Percentiles rank a stretch among this genome's conserved stretches.
phyloP scores from a whole-genome alignment of 805 yeast genomes.

The Candida mattraensis region DNA sequence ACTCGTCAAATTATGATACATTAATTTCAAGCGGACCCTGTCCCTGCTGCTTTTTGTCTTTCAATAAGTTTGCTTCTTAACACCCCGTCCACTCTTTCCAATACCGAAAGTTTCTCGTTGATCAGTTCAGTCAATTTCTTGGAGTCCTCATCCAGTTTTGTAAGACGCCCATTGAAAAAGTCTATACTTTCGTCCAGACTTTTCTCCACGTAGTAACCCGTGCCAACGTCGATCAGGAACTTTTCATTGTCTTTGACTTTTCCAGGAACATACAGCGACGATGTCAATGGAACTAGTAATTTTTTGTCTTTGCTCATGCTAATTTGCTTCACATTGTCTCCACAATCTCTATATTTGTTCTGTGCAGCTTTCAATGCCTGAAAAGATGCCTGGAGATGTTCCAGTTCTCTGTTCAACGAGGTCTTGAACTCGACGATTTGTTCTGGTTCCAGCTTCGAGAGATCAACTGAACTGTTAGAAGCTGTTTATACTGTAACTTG shows the following conservation, averaged over 20 bases:
- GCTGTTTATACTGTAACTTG: too few relatives aligned
- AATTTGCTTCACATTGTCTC: constrained; percentile 62
- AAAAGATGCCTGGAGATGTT: constrained; percentile 80
- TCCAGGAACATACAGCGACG: constrained; percentile 90
- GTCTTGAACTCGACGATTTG: constrained; percentile 83
- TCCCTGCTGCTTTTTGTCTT: constrained; percentile 35
- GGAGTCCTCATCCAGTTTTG: constrained; percentile 70
- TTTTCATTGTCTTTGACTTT: constrained; percentile 59
- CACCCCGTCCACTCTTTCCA: constrained; percentile 60
- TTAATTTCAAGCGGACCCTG: too few relatives aligned
- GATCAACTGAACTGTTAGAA: constrained; percentile 43
- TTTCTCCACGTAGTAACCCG: constrained; percentile 93
- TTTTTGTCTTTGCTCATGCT: constrained; percentile 41
- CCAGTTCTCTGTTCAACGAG: constrained; percentile 80
- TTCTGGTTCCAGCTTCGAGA: constrained; percentile 72
- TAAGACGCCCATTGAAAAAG: constrained; percentile 73
- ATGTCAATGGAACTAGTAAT: constrained; percentile 81
- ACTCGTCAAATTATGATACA: constrained; percentile 1
- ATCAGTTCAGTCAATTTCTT: constrained; percentile 73
- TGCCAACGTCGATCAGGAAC: constrained; percentile 91
- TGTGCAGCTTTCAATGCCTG: constrained; percentile 84
- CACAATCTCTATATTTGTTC: constrained; percentile 78
- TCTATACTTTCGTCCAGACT: constrained; percentile 58
- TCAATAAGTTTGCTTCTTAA: constrained; percentile 53
- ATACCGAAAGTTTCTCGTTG: constrained; percentile 65